Evolutionary conservation across 148 eudicot species (phyloP), one percentile per base, ranked within the genome.

Genomic region (Cornus florida): DNA sequence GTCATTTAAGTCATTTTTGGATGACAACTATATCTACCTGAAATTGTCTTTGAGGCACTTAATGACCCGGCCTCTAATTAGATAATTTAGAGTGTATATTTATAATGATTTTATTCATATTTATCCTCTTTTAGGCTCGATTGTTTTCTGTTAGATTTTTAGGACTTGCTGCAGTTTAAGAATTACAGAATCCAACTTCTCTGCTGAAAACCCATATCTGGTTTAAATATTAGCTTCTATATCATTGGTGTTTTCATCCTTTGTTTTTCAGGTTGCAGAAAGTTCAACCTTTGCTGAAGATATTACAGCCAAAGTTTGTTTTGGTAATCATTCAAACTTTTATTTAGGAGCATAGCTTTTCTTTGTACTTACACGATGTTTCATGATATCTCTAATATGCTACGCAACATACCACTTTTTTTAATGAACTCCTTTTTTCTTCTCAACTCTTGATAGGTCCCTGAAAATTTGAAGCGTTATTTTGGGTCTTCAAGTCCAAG

Each of bases 281-380:
- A 80, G 84, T 86, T 80, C 78, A 74, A 77, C 91, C 90, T 71
- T 83, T 93, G 77, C 69, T 96, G 82, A 82, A 88, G 73, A 85
- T 84, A 56, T 76, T 96, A 83, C 91, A 81, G 50, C 92, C 98
- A 31, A 92, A 88, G 75, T 43, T 74, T 73, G 89, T 90, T 19
- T 67, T 96, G 94, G 98, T 94, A 88, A 28, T 32, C 67, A 62
- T 43, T 43, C 43, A 41, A 48, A 23, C 70, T 65, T 38, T 17
- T 11, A 75, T 38, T 65, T 33, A 41, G 46, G 33, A 5, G 23
- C 31, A 31, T 83, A 60, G 14, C 14, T 72, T 69, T 19, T 12
- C n/a, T 48, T 23, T 33, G 4, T 83, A 35, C 14, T 69, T 31
- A 10, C 73, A 28, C 50, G 0, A 28, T 24, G 28, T 59, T 65